Conservation (phyloP, 2,329 filamentous ascomycete species). For the Periconia sp. region DNA sequence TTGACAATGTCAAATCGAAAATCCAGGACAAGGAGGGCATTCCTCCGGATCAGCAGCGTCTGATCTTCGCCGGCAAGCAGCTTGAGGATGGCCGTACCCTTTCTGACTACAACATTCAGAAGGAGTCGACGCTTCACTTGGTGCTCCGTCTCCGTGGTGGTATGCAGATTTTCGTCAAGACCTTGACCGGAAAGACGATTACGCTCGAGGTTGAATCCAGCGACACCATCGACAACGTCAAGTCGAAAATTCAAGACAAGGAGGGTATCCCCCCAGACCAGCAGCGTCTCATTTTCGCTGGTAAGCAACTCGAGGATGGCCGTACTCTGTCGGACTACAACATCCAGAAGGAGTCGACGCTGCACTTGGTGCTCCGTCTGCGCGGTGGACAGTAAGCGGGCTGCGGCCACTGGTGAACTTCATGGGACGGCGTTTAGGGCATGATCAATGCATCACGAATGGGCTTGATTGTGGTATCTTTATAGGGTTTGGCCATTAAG, state of each 20-base stretch:
- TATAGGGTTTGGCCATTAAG: constrained; percentile 29
- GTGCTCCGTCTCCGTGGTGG: constrained; percentile 87
- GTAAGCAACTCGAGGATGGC: constrained; percentile 91
- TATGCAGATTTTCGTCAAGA: constrained; percentile 63
- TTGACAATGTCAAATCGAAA: constrained; percentile 96
- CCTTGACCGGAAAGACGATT: constrained; percentile 81
- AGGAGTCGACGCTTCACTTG: constrained; percentile 83
- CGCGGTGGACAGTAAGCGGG: constrained; percentile 55
- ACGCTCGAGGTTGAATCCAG: constrained; percentile 87
- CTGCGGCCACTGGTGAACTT: constrained; percentile 15
- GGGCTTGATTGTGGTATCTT: constrained; percentile 22
- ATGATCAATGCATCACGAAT: constrained; percentile 25
- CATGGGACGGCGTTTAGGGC: constrained; percentile 35
- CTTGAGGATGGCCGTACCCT: constrained; percentile 91
- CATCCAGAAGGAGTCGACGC: constrained; percentile 76
- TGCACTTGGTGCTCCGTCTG: constrained; percentile 65
- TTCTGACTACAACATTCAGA: constrained; percentile 94
- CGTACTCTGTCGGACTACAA: constrained; percentile 94
- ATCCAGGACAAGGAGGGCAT: constrained; percentile 99
- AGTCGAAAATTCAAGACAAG: constrained; percentile 78
- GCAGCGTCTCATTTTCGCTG: constrained; percentile 90
- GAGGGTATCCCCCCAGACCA: constrained; percentile 92
- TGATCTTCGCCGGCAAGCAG: constrained; percentile 96
- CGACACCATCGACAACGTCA: constrained; percentile 93
- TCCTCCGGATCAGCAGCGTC: constrained; percentile 90